Base-by-base conservation (phyloP, 805 yeast species). In the Kodamaea hsintzibuensis region DNA sequence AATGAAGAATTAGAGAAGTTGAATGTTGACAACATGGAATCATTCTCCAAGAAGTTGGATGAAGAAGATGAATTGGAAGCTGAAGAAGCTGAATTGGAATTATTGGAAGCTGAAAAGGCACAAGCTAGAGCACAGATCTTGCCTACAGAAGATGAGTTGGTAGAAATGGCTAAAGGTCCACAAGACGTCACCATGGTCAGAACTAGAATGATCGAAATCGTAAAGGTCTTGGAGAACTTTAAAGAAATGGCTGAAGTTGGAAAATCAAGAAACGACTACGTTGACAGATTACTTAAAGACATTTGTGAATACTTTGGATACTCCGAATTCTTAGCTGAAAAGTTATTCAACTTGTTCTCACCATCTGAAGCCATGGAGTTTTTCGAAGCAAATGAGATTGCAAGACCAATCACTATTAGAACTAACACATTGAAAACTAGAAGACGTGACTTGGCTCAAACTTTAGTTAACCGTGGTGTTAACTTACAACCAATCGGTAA, bases 331-430 rank as follows among this genome's bases (percentile, higher is more conserved):
- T 81, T 95, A 65, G 99, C 99, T 37, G 97, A 92, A 68, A 93
- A 95, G 73, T 80, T 93, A 55, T 95, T 92, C 78, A 84, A 92
- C 63, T 78, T 95, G 57, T 95, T 95, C 69, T 83, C 96, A 16
- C 98, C 98, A 40, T 81, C 95, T 9, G 99, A 95, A 77, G 98
- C 99, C 12, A 82, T 95, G 81, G 99, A 95, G 72, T 95, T 95
- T 67, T 95, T 95, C 63, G 99, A 95, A 77, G 98, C 99, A 37
- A 95, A 95, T 73, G 99, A 95, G 76, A 89, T 93, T 53, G 88
- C 96, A 33, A 83, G 99, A 70, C 99, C 99, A 48, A 81, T 95
- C 54, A 95, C 98, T 17, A 92, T 95, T 63, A 88, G 99, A 79
- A 92, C 99, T n/a, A 95, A 95, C 72, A 95, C 99, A 14, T 79